Evolutionary conservation across 225 moss, liverwort and hornwort species (phyloP), one percentile per base, ranked within the genome.

Genomic region (Straminergon stramineum): DNA sequence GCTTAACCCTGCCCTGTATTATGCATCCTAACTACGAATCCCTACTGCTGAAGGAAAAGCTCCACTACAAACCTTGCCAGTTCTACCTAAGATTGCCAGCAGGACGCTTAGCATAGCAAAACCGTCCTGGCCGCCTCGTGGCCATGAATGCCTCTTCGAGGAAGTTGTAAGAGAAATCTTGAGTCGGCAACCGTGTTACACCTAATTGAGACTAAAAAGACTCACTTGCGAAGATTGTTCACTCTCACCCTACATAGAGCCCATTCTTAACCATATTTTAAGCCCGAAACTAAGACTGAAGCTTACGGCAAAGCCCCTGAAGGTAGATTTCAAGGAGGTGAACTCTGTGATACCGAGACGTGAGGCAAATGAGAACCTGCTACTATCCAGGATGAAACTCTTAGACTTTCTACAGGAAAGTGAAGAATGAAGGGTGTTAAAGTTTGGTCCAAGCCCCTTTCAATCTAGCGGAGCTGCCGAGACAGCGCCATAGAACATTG

Each of bases 401-500:
- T 62, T 75, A 9, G 19, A n/a, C 45, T 51, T 86, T 88, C 78
- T 79, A 78, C 71, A 77, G 85, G 63, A 70, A 71, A 79, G 26
- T 43, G 82, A 82, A 85, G 89, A 48, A 75, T 64, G 71, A 79
- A 70, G 58, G 81, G 58, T 71, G 63, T 65, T 71, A n/a, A 89
- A 86, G 80, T 88, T 86, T 83, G 86, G 67, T 88, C 64, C 48
- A 85, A 26, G 48, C 56, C 31, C 88, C 86, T 90, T 84, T 92
- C 88, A 91, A 88, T 80, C 86, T 79, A 79, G 75, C 77, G 73
- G 75, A 92, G 89, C 89, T 78, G 81, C 82, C 60, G 34, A 90
- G 88, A 70, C 89, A 85, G 77, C 70, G 90, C 91, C 92, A 91
- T 90, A 64, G 62, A 91, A 81, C 79, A 66, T 83, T 88, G 81